A percentile compares a stretch with the other conserved stretches of the same genome.
Evolutionary conservation across 2,329 filamentous ascomycete genomes (phyloP).

Genomic region (Claviceps sp.): DNA sequence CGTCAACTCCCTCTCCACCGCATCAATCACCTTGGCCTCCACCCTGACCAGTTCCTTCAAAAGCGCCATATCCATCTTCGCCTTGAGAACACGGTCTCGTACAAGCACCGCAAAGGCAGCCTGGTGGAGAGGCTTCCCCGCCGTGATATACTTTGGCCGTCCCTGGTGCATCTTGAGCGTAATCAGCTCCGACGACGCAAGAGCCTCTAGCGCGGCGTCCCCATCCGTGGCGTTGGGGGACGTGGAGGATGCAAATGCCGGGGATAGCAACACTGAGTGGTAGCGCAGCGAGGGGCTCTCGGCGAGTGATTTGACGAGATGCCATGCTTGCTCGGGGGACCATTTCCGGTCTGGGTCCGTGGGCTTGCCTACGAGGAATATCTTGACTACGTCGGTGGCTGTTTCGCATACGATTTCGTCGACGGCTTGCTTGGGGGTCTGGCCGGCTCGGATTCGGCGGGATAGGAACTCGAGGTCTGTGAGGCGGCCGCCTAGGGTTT

Average conservation of each 20-base stretch:
- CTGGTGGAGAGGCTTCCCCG: constrained; percentile 75
- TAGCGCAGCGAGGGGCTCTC: constrained; percentile 59
- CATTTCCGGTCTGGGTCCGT: constrained; percentile 44
- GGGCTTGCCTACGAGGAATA: constrained; percentile 63
- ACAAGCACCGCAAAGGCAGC: constrained; percentile 66
- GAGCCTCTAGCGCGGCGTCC: constrained; percentile 62
- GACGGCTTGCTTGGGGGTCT: constrained; percentile 68
- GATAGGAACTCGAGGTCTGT: constrained; percentile 91
- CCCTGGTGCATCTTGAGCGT: constrained; percentile 60
- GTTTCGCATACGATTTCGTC: constrained; percentile 81
- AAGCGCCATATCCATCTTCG: constrained; percentile 59
- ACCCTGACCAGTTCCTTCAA: constrained; percentile 55
- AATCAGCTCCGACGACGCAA: constrained; percentile 80
- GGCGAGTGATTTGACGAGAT: constrained; percentile 67
- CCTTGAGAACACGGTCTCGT: constrained; percentile 57
- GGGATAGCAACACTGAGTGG: constrained; percentile 69
- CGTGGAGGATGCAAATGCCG: constrained; percentile 53
- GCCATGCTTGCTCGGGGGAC: constrained; percentile 82
- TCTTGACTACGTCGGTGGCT: constrained; percentile 81
- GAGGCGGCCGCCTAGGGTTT: constrained; percentile 75
- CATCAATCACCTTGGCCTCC: constrained; percentile 62
- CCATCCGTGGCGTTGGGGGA: constrained; percentile 40
- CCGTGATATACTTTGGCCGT: constrained; percentile 61
- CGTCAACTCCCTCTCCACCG: constrained; percentile 64
- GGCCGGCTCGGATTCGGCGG: constrained; percentile 76